Evolutionary conservation across 2,329 filamentous ascomycete species (phyloP).

Genomic region (Penicillium sp.): DNA sequence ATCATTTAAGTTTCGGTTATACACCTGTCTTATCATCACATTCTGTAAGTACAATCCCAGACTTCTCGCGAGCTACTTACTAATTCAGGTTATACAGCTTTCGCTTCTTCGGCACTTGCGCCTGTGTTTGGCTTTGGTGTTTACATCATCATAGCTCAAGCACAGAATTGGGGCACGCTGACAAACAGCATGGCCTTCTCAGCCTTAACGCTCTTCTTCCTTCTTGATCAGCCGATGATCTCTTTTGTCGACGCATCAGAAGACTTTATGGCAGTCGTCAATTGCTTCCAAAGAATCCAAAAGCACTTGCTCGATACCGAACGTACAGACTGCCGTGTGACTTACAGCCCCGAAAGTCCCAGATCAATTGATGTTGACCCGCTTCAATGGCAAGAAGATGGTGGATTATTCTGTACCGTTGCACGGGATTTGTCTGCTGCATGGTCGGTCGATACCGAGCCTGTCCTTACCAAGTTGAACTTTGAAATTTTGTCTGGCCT

Average conservation of each 20-base stretch:
- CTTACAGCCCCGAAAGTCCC: neutral
- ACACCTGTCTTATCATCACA: constrained; percentile 18
- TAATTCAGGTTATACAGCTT: constrained; percentile 19
- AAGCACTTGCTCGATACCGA: constrained; percentile 22
- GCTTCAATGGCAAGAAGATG: neutral
- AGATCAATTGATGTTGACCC: constrained; percentile 11
- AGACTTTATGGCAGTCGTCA: constrained; percentile 23
- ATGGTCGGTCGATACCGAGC: constrained; percentile 22
- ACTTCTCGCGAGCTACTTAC: neutral
- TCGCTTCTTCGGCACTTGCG: constrained; percentile 20
- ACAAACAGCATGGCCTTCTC: constrained; percentile 25
- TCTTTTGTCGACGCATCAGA: constrained; percentile 21
- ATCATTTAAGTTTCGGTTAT: constrained; percentile 20
- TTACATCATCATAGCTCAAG: constrained; percentile 18
- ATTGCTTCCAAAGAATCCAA: constrained; percentile 29
- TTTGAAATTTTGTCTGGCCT: constrained; percentile 12
- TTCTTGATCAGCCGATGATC: constrained; percentile 25
- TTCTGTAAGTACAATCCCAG: constrained; percentile 13
- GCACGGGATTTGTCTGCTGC: constrained; percentile 16
- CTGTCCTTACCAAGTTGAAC: constrained; percentile 19
- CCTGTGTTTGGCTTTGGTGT: constrained; percentile 25
- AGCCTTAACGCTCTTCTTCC: constrained; percentile 26
- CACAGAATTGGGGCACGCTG: constrained; percentile 17
- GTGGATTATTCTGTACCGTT: constrained; percentile 3
- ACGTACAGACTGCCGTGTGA: constrained; percentile 17